Percentiles rank a stretch among this genome's conserved stretches.
These are phyloP conservation scores for Panus rudis DNA, from an alignment of 768 basidiomycete genomes.

Conservation along the genomic window DNA sequence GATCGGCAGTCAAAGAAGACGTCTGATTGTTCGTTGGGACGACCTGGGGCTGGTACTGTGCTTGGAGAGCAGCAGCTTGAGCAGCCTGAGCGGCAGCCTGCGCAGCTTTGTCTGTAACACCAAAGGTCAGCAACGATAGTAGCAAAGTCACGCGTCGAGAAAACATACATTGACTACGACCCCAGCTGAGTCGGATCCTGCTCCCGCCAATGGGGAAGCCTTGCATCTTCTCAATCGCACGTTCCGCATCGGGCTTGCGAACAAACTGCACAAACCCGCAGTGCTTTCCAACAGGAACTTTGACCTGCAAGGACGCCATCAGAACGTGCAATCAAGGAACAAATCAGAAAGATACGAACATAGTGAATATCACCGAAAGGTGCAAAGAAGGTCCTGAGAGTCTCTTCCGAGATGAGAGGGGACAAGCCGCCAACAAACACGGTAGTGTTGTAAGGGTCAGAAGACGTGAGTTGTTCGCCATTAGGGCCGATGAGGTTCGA, in stretches of 20 bases:
- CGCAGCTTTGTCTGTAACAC: constrained; percentile 70
- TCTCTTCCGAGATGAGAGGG: constrained; percentile 86
- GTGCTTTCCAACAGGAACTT: constrained; percentile 93
- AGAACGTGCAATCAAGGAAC: constrained; percentile 10
- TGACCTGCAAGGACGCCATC: constrained; percentile 49
- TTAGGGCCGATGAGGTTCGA: constrained; percentile 82
- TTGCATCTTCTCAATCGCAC: constrained; percentile 94
- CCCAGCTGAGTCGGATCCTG: constrained; percentile 88
- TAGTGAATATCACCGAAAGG: constrained; percentile 95
- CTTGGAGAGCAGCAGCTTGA: constrained; percentile 65
- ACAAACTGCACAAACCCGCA: constrained; percentile 97
- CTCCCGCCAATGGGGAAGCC: constrained; percentile 93
- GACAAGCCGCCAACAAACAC: constrained; percentile 91
- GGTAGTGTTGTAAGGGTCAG: constrained; percentile 94
- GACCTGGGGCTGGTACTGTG: constrained; percentile 20
- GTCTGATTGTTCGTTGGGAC: constrained; percentile 8
- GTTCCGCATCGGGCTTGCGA: constrained; percentile 83
- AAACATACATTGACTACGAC: constrained; percentile 79
- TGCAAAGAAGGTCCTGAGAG: constrained; percentile 80
- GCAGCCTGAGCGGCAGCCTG: constrained; percentile 80
- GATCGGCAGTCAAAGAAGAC: constrained; percentile 21
- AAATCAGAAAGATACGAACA: constrained; percentile 36
- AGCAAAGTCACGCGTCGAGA: constrained; percentile 2
- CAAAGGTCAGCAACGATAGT: constrained; percentile 4
- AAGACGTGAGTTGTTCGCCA: constrained; percentile 79